Conservation (phyloP, 148 eudicot species). For the Vaccinium vitisidaea region DNA sequence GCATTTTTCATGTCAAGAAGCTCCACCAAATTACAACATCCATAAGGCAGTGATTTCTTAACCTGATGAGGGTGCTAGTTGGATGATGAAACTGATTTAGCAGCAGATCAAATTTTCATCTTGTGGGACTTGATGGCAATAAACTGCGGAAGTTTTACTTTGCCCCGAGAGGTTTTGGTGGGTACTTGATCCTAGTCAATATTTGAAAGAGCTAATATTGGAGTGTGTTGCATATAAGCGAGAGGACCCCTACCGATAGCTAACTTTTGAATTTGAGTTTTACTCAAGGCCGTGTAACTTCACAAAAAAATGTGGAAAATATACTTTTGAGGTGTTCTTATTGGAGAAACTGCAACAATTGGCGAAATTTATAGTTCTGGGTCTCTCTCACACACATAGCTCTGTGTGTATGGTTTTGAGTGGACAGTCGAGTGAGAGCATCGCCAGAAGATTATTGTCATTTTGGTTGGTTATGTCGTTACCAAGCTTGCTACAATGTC, state of each 20-base stretch:
- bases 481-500: no score
- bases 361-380: background rate
- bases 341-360: background rate
- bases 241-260: background rate
- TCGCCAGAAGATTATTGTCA: no score
- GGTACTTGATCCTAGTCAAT: no score
- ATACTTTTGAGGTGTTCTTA: background rate
- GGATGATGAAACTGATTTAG: background rate
- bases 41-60: background rate
- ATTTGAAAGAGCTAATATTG: no score
- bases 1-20: background rate
- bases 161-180: no score
- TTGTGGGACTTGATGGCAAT: no score
- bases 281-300: background rate
- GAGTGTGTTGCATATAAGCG: background rate
- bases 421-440: no score
- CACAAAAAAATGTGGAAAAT: background rate
- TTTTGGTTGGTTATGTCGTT: no score
- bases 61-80: background rate
- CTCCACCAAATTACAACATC: background rate
- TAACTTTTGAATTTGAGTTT: background rate
- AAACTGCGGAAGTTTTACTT: no score
- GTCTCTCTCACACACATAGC: no score
- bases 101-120: background rate
- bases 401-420: no score